Base-by-base conservation (phyloP, 371 early-diverging fungal genomes). In the Rhizopus delemar region DNA sequence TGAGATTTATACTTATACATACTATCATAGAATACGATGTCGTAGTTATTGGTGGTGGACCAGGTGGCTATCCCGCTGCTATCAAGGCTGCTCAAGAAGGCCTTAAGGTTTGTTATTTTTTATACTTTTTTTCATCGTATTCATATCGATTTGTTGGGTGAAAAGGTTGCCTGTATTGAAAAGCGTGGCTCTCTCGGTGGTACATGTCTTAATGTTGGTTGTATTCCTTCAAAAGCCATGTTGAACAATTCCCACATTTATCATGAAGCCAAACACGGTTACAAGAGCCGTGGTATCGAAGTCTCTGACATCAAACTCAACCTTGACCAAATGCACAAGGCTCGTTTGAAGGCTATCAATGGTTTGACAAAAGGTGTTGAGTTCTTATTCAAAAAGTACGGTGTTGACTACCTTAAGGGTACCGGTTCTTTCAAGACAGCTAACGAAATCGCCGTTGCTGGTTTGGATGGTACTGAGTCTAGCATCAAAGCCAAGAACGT, bases 51-150 rank as follows among this genome's bases (percentile, higher is more conserved):
- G 94, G 98, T 74, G 98, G 93, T 71, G 98, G 98, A 16, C 98
- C 98, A 49, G 98, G 98, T 69, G 98, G 98, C 59, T 98, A 98
- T 66, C 97, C 97, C 58, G 96, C 96, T 60, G 98, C 98, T 60
- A 97, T 98, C 76, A 97, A 96, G 85, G 97, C 96, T 74, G 93
- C 98, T 51, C 98, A 98, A 77, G 84, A 96, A 43, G 98, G 98
- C 39, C 86, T 96, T 45, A 95, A 95, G 92, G 96, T 93, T 46
- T 13, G 48, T 48, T 55, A 35, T 29, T 31, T 35, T 11, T 34
- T 9, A 13, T 15, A 6, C 13, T 46, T 46, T 28, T 46, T 13
- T 46, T 48, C 12, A 29, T 28, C 29, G 5, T 22, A 22, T 22
- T 22, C 22, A 22, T 22, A 22, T 22, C 22, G 22, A 22, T 22